Base-by-base conservation (phyloP, 345 rosid species). In the Populus simonii region DNA sequence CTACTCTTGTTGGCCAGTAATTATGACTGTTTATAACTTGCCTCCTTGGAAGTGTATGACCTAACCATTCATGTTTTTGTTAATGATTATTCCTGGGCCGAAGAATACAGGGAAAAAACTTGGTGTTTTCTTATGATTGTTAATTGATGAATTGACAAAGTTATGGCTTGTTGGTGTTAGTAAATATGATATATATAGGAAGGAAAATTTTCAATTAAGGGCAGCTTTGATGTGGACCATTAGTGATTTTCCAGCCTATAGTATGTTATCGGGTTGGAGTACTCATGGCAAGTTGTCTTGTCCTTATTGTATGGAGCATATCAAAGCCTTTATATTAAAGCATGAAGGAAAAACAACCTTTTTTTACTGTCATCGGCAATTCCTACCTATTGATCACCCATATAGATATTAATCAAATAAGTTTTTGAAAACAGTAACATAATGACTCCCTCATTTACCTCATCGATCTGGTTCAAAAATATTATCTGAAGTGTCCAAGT, bases 31-130 rank as follows among this genome's bases (percentile, higher is more conserved):
- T 1, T 61, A 57, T 13, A 59, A 74, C 38, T 39, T 59, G 25
- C 53, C 68, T n/a, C 68, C 68, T 31, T 74, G 59, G 77, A 11
- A 62, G 61, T 41, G 59, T 16, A 74, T 74, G 39, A 74, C 63
- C 4, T 17, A 45, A 63, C 57, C 57, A 38, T 39, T 31, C 16
- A 49, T 29, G 2, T 39, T 74, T 36, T 27, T 63, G 17, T 15
- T 70, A 0, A 38, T 65, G 6, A 16, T 74, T 4, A 74, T 74
- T 23, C 70, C 38, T 0, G 41, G 57, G 3, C 61, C 29, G 6
- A 62, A 23, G 5, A 5, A 39, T 20, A 15, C n/a, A 2, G 45
- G 51, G 33, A 67, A 72, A 15, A 39, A 39, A 0, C 41, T 39
- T 39, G 10, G 1, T 39, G 2, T 39, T 39, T 39, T 39, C 2